These are phyloP conservation scores for Ceratocystis smalleyi DNA, from an alignment of 2,329 filamentous ascomycete species.

Conservation along the genomic window DNA sequence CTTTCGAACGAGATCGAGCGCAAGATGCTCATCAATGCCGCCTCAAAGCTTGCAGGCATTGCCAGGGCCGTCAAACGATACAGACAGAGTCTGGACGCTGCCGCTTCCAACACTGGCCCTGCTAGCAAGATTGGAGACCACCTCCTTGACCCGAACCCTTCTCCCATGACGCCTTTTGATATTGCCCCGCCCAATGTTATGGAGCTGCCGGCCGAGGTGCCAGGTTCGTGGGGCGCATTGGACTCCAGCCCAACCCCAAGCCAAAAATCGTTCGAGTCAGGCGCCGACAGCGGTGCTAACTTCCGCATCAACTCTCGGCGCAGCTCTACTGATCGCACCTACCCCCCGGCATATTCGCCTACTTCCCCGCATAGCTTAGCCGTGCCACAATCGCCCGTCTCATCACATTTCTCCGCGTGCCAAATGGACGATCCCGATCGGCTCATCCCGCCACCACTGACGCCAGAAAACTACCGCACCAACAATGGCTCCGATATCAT, in stretches of 20 bases:
- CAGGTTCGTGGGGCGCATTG: slow-evolving; percentile 24
- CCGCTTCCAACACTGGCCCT: background rate
- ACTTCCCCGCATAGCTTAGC: slow-evolving; percentile 22
- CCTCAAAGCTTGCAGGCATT: slow-evolving; percentile 69
- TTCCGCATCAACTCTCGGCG: slow-evolving; percentile 32
- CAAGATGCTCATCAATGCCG: slow-evolving; percentile 57
- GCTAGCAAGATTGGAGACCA: background rate
- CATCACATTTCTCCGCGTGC: slow-evolving; percentile 20
- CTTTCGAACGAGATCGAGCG: slow-evolving; percentile 59
- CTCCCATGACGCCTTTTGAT: background rate
- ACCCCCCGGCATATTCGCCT: slow-evolving; percentile 22
- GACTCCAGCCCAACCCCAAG: slow-evolving; percentile 28
- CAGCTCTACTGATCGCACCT: slow-evolving; percentile 34
- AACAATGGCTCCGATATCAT: slow-evolving; percentile 53
- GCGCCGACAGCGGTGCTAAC: slow-evolving; percentile 32
- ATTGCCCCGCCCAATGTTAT: slow-evolving; percentile 27
- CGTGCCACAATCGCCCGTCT: slow-evolving; percentile 23
- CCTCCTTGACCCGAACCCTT: slow-evolving; percentile 15
- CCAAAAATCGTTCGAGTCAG: slow-evolving; percentile 43
- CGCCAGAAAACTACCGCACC: slow-evolving; percentile 42
- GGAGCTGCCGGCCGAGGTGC: slow-evolving; percentile 43
- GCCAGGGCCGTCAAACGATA: slow-evolving; percentile 53
- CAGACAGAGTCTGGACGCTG: background rate
- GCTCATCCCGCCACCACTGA: slow-evolving; percentile 40
- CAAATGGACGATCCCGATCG: slow-evolving; percentile 34